These are phyloP conservation scores for Neopestalotiopsis sp. DNA, from an alignment of 2,329 filamentous ascomycete species.

Conservation along the genomic window DNA sequence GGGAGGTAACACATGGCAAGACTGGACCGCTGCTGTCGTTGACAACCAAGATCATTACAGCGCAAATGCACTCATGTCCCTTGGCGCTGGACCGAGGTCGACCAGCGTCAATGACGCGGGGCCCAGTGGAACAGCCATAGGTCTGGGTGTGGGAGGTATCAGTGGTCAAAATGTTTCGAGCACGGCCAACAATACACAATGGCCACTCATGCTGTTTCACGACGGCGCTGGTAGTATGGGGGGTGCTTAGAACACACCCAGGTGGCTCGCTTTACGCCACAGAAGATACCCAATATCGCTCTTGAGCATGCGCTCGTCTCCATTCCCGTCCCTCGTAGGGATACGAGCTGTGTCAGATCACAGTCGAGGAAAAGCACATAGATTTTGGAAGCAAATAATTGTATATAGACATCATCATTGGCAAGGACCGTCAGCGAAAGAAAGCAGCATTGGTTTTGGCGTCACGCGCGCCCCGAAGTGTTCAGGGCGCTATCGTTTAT, in stretches of 20 bases:
- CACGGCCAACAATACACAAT: constrained; percentile 33
- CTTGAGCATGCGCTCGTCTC: background rate
- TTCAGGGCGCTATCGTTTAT: too few species aligned
- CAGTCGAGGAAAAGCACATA: too few species aligned
- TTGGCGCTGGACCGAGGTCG: constrained; percentile 38
- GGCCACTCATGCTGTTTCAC: constrained; percentile 37
- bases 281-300: background rate
- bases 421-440: too few species aligned
- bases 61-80: constrained; percentile 52
- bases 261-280: background rate
- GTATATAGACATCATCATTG: too few species aligned
- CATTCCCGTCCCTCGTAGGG: background rate
- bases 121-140: constrained; percentile 23
- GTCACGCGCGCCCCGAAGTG: too few species aligned
- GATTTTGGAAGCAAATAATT: too few species aligned
- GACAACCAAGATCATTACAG: constrained; percentile 55
- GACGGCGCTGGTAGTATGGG: constrained; percentile 31
- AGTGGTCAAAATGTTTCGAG: constrained; percentile 28
- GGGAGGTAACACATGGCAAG: constrained; percentile 54
- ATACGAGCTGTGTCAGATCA: background rate
- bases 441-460: too few species aligned
- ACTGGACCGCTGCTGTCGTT: constrained; percentile 58
- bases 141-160: constrained; percentile 27
- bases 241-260: constrained; percentile 25
- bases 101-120: constrained; percentile 22